Percentiles rank a stretch among this genome's conserved stretches.
Evolutionary conservation across 257 asterid species (phyloP).

Genomic region (Ilex aquifolium): DNA sequence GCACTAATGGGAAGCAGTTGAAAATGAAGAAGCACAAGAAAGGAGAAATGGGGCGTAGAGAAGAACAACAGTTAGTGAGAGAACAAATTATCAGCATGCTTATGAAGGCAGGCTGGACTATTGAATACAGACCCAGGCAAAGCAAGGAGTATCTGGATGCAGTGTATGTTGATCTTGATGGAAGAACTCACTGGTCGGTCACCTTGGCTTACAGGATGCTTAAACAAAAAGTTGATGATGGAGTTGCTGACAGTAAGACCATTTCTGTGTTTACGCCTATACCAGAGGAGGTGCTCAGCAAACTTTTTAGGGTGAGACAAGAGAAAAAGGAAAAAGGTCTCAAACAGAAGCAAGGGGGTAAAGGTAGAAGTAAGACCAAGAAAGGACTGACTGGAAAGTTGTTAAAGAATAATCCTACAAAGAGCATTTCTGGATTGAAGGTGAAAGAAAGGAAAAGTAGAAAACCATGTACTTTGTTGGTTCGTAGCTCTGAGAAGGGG

Average conservation of each 20-base stretch:
- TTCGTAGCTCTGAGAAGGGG: conserved; percentile 60
- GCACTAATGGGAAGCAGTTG: conserved; percentile 4
- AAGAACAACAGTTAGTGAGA: conserved; percentile 61
- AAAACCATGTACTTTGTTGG: conserved; percentile 43
- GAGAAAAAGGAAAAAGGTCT: conserved; percentile 27
- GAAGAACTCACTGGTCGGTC: conserved; percentile 73
- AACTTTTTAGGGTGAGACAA: conserved; percentile 46
- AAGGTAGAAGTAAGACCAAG: conserved; percentile 19
- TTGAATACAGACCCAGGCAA: conserved; percentile 63
- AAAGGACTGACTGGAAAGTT: conserved; percentile 17
- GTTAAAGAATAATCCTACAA: conserved; percentile 23
- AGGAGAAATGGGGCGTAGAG: conserved; percentile 47
- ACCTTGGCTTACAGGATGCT: conserved; percentile 75
- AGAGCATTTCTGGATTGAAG: conserved; percentile 4
- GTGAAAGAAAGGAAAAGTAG: conserved; percentile 23
- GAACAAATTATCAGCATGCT: conserved; percentile 62
- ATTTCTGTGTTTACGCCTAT: conserved; percentile 49
- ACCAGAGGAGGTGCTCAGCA: conserved; percentile 58
- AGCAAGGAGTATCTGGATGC: conserved; percentile 65
- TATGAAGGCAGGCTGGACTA: conserved; percentile 72
- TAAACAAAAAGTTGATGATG: conserved; percentile 56
- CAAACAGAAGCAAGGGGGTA: conserved; percentile 22
- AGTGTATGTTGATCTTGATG: conserved; percentile 63
- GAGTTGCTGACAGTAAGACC: conserved; percentile 48
- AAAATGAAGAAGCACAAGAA: conserved; percentile 6